Percentiles rank a stretch among this genome's conserved stretches.
Evolutionary conservation across 108 stramenopile species (phyloP).

Genomic region (Nannochloropsis salina): DNA sequence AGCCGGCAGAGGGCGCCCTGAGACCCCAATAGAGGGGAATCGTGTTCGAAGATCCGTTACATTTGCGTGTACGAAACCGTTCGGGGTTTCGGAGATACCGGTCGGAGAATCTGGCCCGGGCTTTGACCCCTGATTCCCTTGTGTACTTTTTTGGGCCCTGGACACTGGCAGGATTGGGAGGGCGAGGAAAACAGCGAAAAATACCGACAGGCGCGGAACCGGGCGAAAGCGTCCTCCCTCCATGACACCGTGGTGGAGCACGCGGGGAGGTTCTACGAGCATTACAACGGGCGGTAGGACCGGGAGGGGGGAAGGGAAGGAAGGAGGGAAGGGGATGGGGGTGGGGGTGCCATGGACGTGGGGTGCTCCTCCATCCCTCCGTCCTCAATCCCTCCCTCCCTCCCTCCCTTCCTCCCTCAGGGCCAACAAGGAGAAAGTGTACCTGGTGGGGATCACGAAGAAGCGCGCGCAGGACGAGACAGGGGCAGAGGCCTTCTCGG

Average conservation of each 20-base stretch:
- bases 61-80: too few species aligned
- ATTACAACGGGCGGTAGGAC: background rate
- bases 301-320: background rate
- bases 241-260: background rate
- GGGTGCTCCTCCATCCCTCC: background rate
- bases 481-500: slow-evolving; percentile 56
- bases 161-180: too few species aligned
- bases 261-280: background rate
- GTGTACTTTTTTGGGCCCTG: too few species aligned
- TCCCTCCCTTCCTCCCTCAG: background rate
- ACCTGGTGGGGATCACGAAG: background rate
- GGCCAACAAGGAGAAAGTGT: background rate
- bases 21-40: too few species aligned
- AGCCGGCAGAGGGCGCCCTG: too few species aligned
- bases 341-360: background rate
- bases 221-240: background rate
- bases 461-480: slow-evolving; percentile 14
- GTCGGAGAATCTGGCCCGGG: too few species aligned
- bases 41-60: too few species aligned
- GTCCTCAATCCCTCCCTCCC: background rate
- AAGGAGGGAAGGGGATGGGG: background rate
- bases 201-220: background rate
- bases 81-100: too few species aligned
- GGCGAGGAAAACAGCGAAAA: background rate
- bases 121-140: too few species aligned